phyloP scores from a whole-genome alignment of 768 basidiomycete species.

The Rhodotorula diobovata region DNA sequence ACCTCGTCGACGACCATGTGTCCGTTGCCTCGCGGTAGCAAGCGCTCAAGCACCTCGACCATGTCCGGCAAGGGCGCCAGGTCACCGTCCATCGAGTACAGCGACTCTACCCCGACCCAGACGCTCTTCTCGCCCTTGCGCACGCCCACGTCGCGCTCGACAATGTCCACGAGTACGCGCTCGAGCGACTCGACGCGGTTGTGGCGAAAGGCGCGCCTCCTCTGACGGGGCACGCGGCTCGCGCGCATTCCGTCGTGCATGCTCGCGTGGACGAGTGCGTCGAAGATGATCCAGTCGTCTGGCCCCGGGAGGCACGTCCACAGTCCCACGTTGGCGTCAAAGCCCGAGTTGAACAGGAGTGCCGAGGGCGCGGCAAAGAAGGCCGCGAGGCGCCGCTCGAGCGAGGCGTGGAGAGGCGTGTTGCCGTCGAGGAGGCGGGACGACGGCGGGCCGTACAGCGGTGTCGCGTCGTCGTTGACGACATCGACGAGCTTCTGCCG shows the following conservation, averaged over 20 bases:
- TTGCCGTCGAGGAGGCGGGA: conserved; percentile 79
- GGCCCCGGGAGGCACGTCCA: conserved; percentile 73
- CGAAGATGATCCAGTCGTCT: conserved; percentile 72
- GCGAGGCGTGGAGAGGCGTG: conserved; percentile 58
- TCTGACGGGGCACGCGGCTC: conserved; percentile 47
- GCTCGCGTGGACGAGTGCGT: conserved; percentile 83
- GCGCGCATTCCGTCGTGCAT: conserved; percentile 86
- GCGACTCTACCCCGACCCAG: conserved; percentile 79
- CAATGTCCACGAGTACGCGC: conserved; percentile 47
- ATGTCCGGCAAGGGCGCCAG: conserved; percentile 69
- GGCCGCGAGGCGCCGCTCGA: conserved; percentile 55
- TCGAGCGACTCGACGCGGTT: conserved; percentile 58
- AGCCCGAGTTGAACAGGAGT: conserved; percentile 85
- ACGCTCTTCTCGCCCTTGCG: conserved; percentile 49
- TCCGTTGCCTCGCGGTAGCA: conserved; percentile 61
- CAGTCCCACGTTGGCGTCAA: conserved; percentile 84
- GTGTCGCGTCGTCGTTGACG: conserved; percentile 60
- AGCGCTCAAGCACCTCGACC: conserved; percentile 57
- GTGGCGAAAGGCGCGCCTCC: conserved; percentile 62
- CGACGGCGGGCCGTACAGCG: conserved; percentile 65
- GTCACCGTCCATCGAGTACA: conserved; percentile 97
- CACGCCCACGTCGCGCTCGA: conserved; percentile 45
- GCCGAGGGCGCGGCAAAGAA: conserved; percentile 50
- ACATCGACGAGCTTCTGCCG: conserved; percentile 54
- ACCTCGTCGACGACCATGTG: conserved; percentile 73